Percentiles rank a stretch among this genome's conserved stretches.
phyloP scores from a whole-genome alignment of 2,329 filamentous ascomycete species.

The Dactylellina sp. region DNA sequence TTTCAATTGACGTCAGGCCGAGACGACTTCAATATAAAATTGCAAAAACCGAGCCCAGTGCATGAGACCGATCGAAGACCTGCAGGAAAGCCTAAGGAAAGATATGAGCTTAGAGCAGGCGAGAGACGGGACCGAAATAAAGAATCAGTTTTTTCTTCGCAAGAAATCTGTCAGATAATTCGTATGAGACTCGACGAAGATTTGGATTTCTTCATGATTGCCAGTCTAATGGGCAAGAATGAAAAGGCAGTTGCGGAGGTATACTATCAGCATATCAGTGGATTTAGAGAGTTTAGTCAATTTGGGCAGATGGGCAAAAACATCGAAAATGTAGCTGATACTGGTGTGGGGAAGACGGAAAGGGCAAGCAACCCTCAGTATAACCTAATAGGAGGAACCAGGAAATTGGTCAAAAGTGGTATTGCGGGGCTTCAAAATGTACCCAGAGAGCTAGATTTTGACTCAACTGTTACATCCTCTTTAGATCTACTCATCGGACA shows the following conservation, averaged over 20 bases:
- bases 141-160: neutral
- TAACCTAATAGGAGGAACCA: too few relatives aligned
- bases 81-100: too few relatives aligned
- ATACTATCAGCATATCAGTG: constrained; percentile 4
- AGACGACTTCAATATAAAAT: neutral
- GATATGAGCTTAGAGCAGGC: neutral
- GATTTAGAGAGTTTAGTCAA: neutral
- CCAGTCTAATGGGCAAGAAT: constrained; percentile 15
- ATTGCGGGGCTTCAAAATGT: too few relatives aligned
- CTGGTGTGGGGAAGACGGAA: neutral
- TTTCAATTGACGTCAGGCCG: neutral
- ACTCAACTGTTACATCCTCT: too few relatives aligned
- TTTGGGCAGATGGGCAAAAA: neutral
- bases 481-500: neutral
- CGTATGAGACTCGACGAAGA: constrained; percentile 3
- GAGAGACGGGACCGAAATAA: neutral
- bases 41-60: neutral
- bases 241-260: constrained; percentile 2
- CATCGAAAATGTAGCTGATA: neutral
- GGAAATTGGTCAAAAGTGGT: too few relatives aligned
- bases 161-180: constrained; percentile 1
- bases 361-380: too few relatives aligned
- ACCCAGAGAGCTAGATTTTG: too few relatives aligned
- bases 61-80: neutral
- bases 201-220: constrained; percentile 9